phyloP scores from a whole-genome alignment of 768 basidiomycete species.

The Pleurotus sapidus region DNA sequence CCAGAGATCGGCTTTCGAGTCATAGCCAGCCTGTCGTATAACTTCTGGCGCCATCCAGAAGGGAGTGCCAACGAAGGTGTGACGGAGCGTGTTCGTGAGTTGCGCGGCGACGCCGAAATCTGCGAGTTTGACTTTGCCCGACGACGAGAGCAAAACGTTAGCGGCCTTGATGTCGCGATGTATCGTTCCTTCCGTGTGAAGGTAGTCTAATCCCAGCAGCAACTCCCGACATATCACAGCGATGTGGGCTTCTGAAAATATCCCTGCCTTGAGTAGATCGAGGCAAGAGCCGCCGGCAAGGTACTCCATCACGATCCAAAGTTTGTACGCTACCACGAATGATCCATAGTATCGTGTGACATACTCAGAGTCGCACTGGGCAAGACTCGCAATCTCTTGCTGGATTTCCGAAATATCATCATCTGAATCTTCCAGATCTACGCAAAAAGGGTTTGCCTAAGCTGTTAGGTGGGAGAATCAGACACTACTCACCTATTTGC shows the following conservation, averaged over 20 bases:
- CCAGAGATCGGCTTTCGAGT: conserved; percentile 97
- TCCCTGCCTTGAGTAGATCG: conserved; percentile 89
- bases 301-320: conserved; percentile 99
- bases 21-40: conserved; percentile 95
- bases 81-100: conserved; percentile 88
- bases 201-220: conserved; percentile 88
- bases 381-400: conserved; percentile 95
- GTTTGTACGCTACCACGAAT: conserved; percentile 93
- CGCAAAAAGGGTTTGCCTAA: conserved; percentile 7
- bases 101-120: conserved; percentile 99
- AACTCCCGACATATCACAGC: conserved; percentile 94
- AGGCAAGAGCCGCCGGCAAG: conserved; percentile 98
- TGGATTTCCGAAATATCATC: conserved; percentile 99
- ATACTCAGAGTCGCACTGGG: conserved; percentile 94
- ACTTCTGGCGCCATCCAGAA: conserved; percentile 99
- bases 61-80: conserved; percentile 97
- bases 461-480: conserved; percentile 1
- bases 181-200: conserved; percentile 95
- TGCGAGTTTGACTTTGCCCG: conserved; percentile 94
- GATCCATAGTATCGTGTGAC: conserved; percentile 97
- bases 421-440: conserved; percentile 96
- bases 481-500: conserved; percentile 76
- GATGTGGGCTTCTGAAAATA: conserved; percentile 91
- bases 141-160: conserved; percentile 87
- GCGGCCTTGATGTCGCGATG: conserved; percentile 99